A percentile compares a stretch with the other conserved stretches of the same genome.
Evolutionary conservation across 2,329 filamentous ascomycete genomes (phyloP).

Genomic region (Colletotrichum orbiculare): DNA sequence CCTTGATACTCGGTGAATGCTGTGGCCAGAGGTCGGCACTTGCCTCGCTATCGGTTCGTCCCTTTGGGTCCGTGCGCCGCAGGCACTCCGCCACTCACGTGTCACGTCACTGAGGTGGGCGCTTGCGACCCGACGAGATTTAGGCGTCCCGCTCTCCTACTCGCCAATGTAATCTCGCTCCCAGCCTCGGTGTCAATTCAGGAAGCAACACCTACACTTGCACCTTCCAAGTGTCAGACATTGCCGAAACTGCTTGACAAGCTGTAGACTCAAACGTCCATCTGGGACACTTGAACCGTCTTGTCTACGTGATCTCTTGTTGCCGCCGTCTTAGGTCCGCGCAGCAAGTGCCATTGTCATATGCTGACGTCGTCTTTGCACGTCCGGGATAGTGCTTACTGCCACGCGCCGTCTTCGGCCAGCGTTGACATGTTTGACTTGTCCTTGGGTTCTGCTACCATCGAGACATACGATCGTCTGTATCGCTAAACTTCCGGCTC

Average conservation of each 20-base stretch:
- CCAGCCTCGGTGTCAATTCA: slow-evolving; percentile 5
- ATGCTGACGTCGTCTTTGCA: slow-evolving; percentile 25
- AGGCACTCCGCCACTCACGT: slow-evolving; percentile 24
- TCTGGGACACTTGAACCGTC: slow-evolving; percentile 19
- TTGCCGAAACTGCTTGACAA: slow-evolving; percentile 27
- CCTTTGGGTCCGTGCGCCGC: neutral
- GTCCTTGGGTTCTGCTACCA: slow-evolving; percentile 11
- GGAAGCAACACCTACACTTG: slow-evolving; percentile 13
- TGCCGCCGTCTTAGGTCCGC: neutral
- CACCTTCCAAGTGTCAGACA: slow-evolving; percentile 22
- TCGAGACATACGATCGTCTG: slow-evolving; percentile 8
- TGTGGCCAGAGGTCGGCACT: slow-evolving; percentile 1
- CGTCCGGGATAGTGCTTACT: slow-evolving; percentile 7
- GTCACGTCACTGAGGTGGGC: neutral
- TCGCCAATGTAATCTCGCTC: neutral
- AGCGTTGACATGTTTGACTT: slow-evolving; percentile 28
- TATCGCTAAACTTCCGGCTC: slow-evolving; percentile 19
- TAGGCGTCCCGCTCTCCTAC: slow-evolving; percentile 8
- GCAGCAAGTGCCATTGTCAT: slow-evolving; percentile 23
- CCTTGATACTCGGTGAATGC: neutral
- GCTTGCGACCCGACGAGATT: slow-evolving; percentile 25
- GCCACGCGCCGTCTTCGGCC: slow-evolving; percentile 9
- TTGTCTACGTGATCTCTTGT: slow-evolving; percentile 27
- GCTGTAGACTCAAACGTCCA: slow-evolving; percentile 24
- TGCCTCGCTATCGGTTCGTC: neutral